phyloP scores from a whole-genome alignment of 139 green algal species.

The Coccomyxa sp. region DNA sequence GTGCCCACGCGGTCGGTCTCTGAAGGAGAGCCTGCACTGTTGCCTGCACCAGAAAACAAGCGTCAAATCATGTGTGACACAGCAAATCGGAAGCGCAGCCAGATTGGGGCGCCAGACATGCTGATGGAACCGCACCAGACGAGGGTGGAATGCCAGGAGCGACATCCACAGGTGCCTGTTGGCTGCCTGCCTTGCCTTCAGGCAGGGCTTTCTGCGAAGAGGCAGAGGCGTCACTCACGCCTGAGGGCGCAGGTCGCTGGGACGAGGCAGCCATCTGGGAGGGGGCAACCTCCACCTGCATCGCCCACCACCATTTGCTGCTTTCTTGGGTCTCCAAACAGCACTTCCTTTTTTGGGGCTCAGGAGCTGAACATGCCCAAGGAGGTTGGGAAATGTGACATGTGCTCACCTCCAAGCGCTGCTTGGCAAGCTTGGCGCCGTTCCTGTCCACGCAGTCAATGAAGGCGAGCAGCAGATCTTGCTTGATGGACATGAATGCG shows the following conservation, averaged over 20 bases:
- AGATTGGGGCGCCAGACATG: no score
- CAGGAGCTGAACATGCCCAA: no score
- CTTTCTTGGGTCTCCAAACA: no score
- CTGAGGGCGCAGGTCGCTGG: not conserved
- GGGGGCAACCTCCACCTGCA: not conserved
- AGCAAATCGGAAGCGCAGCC: no score
- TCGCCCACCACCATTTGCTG: no score
- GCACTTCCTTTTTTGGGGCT: no score
- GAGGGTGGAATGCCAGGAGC: not conserved
- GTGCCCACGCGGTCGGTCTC: not conserved
- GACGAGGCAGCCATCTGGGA: not conserved
- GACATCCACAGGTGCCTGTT: not conserved
- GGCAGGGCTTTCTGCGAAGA: not conserved
- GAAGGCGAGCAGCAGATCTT: constrained; percentile 79
- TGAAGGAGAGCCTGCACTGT: not conserved
- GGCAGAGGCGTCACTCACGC: not conserved
- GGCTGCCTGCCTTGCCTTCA: not conserved
- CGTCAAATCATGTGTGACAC: no score
- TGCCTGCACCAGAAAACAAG: no score
- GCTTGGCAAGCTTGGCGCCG: constrained; percentile 62
- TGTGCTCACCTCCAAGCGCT: constrained; percentile 31
- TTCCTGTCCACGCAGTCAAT: constrained; percentile 80
- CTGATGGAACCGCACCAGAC: no score
- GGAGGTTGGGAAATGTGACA: not conserved
- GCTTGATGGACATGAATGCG: constrained; percentile 83